phyloP scores from a whole-genome alignment of 129 eudicot genomes.

The Pulicaria dysenterica region DNA sequence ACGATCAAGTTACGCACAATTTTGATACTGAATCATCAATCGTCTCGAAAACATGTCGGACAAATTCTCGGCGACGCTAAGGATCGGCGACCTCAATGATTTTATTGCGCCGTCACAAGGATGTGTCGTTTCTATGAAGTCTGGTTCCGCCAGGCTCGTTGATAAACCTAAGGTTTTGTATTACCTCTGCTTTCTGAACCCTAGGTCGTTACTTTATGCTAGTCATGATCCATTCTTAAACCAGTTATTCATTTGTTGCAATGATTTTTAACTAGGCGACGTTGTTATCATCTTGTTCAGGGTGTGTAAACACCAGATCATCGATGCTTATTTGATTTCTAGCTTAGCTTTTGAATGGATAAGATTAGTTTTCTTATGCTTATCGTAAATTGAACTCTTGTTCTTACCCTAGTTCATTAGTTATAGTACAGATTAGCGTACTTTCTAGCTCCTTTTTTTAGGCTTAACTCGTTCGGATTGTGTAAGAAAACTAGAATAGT shows the following conservation, averaged over 20 bases:
- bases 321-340: not conserved
- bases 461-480: not conserved
- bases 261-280: not conserved
- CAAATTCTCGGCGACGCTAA: conserved; percentile 80
- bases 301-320: not conserved
- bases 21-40: conserved; percentile 17
- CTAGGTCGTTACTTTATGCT: not conserved
- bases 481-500: not conserved
- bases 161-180: conserved; percentile 39
- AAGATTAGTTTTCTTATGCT: not conserved
- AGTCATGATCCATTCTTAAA: not conserved
- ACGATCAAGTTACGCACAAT: conserved; percentile 3
- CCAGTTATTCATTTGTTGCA: not conserved
- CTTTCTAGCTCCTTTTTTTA: conserved; percentile 5
- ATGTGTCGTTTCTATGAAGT: conserved; percentile 68
- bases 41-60: conserved; percentile 56
- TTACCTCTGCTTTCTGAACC: conserved; percentile 18
- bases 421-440: not conserved
- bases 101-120: conserved; percentile 95
- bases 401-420: conserved; percentile 16
- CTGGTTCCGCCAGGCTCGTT: conserved; percentile 34
- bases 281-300: conserved; percentile 5
- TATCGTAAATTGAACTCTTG: not conserved
- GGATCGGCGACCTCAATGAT: conserved; percentile 89
- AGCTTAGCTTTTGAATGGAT: not conserved